Evolutionary conservation across 1,284 basidiomycete genomes (phyloP).

Genomic region (Heterobasidion irregulare): DNA sequence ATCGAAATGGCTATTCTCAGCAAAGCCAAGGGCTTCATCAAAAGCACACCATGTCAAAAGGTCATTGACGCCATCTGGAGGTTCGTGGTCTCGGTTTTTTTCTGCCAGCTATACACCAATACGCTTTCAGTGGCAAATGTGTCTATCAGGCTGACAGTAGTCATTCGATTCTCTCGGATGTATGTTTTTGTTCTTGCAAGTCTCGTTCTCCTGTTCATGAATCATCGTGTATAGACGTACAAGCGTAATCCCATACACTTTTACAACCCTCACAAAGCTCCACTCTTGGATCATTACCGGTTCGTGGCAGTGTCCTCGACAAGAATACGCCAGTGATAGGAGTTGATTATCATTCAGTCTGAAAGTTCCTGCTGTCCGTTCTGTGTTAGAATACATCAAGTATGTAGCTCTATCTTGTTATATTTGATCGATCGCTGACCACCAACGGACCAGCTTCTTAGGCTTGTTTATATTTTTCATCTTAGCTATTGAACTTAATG

Average conservation of each 20-base stretch:
- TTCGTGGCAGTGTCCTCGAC: slow-evolving; percentile 20
- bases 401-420: slow-evolving; percentile 23
- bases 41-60: slow-evolving; percentile 79
- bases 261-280: slow-evolving; percentile 90
- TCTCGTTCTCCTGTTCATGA: slow-evolving; percentile 1
- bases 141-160: slow-evolving; percentile 85
- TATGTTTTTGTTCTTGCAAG: slow-evolving; percentile 25
- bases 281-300: slow-evolving; percentile 90
- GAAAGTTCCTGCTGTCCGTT: slow-evolving; percentile 88
- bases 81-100: slow-evolving; percentile 21
- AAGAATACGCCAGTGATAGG: background rate
- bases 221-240: slow-evolving; percentile 58
- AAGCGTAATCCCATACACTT: slow-evolving; percentile 89
- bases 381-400: slow-evolving; percentile 84
- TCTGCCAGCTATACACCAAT: slow-evolving; percentile 1
- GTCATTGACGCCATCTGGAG: slow-evolving; percentile 80
- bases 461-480: slow-evolving; percentile 80
- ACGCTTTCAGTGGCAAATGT: slow-evolving; percentile 60
- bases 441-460: slow-evolving; percentile 54
- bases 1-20: slow-evolving; percentile 88
- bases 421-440: background rate
- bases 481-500: slow-evolving; percentile 70
- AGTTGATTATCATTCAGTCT: slow-evolving; percentile 39
- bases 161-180: slow-evolving; percentile 82
- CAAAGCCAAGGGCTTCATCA: slow-evolving; percentile 80